Percentiles rank a stretch among this genome's conserved stretches.
Conservation (phyloP, 129 eudicot genomes). For the Lonicera japonica region DNA sequence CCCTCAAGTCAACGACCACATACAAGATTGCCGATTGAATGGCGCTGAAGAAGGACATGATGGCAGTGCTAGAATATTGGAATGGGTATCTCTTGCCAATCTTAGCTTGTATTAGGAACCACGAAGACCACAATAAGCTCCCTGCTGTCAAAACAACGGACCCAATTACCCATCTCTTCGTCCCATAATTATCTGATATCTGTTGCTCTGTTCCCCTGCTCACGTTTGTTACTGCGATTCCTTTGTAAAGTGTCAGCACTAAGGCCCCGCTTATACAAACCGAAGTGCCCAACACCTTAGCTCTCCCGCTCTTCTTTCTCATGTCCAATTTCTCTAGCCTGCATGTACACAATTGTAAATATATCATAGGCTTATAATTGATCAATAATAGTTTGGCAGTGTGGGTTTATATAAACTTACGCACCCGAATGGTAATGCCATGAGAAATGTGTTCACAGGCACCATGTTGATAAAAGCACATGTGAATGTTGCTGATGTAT, state of each 20-base stretch:
- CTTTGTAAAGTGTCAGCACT: slow-evolving; percentile 40
- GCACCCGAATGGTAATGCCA: slow-evolving; percentile 50
- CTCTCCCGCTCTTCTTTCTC: slow-evolving; percentile 42
- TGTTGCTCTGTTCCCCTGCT: neutral
- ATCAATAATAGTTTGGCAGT: neutral
- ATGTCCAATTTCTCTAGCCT: slow-evolving; percentile 47
- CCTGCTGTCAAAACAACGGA: slow-evolving; percentile 21
- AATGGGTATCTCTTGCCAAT: slow-evolving; percentile 40
- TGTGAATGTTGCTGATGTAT: slow-evolving; percentile 45
- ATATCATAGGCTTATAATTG: no score
- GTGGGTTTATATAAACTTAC: neutral
- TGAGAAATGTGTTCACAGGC: slow-evolving; percentile 47
- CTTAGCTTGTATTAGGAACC: slow-evolving; percentile 51
- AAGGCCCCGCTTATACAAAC: slow-evolving; percentile 33
- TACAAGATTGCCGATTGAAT: slow-evolving; percentile 33
- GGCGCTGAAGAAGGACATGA: slow-evolving; percentile 47
- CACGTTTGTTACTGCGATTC: slow-evolving; percentile 15
- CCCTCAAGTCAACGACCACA: slow-evolving; percentile 18
- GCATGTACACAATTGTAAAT: neutral
- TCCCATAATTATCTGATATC: neutral
- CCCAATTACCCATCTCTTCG: slow-evolving; percentile 28
- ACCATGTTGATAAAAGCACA: slow-evolving; percentile 53
- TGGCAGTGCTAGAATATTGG: slow-evolving; percentile 46
- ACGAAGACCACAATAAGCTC: slow-evolving; percentile 41
- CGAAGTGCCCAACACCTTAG: slow-evolving; percentile 41